These are phyloP conservation scores for Allantophomopsis cytisporea DNA, from an alignment of 2,329 filamentous ascomycete genomes.

Conservation along the genomic window DNA sequence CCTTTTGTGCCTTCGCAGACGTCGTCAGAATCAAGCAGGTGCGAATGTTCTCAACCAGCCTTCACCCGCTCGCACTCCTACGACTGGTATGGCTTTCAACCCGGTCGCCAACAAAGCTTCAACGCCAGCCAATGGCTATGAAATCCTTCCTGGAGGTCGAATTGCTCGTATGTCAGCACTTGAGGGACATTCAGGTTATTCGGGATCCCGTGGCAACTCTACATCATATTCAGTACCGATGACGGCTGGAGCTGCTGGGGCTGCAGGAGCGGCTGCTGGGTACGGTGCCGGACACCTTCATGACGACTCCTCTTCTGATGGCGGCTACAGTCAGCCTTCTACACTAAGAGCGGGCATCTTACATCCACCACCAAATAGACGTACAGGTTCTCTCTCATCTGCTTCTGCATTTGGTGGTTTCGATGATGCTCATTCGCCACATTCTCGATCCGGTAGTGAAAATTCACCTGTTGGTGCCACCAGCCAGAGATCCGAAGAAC, in stretches of 20 bases:
- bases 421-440: slow-evolving; percentile 62
- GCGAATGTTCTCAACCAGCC: slow-evolving; percentile 78
- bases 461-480: slow-evolving; percentile 64
- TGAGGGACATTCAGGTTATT: slow-evolving; percentile 57
- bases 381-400: slow-evolving; percentile 83
- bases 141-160: slow-evolving; percentile 71
- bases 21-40: slow-evolving; percentile 45
- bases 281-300: slow-evolving; percentile 30
- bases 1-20: slow-evolving; percentile 30
- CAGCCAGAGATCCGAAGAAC: slow-evolving; percentile 88
- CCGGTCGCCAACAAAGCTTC: slow-evolving; percentile 16
- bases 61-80: slow-evolving; percentile 48
- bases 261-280: slow-evolving; percentile 32
- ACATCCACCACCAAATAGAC: slow-evolving; percentile 48
- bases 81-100: slow-evolving; percentile 26
- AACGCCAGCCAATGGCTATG: slow-evolving; percentile 37
- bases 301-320: slow-evolving; percentile 57
- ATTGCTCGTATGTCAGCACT: slow-evolving; percentile 94
- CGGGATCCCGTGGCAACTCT: slow-evolving; percentile 22
- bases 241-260: slow-evolving; percentile 2
- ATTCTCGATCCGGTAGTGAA: slow-evolving; percentile 48
- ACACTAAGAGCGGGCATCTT: slow-evolving; percentile 41
- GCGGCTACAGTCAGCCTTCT: slow-evolving; percentile 61
- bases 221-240: too few relatives aligned
- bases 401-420: slow-evolving; percentile 56